Conservation (phyloP, 83 land plant species). For the Picea mariana region DNA sequence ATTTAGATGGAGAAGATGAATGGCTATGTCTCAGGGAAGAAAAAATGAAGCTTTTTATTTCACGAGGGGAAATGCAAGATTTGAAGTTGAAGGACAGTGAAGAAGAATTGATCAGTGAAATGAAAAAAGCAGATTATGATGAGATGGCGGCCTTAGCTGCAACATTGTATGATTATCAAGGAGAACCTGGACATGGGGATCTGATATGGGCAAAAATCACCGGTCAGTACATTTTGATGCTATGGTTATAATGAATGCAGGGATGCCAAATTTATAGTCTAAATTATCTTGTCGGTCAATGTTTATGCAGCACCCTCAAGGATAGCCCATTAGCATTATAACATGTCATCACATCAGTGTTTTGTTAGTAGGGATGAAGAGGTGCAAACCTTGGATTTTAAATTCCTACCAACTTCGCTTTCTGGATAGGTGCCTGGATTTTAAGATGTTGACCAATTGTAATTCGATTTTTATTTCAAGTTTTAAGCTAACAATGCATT, state of each 20-base stretch:
- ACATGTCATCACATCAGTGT: neutral
- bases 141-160: slow-evolving; percentile 29
- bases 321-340: neutral
- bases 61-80: slow-evolving; percentile 8
- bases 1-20: neutral
- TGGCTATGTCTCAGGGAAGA: neutral
- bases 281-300: neutral
- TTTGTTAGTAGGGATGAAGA: too few relatives aligned
- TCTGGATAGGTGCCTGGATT: too few relatives aligned
- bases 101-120: slow-evolving; percentile 2
- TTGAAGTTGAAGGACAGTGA: slow-evolving; percentile 16
- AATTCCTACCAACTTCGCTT: too few relatives aligned
- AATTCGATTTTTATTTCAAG: too few relatives aligned
- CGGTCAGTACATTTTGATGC: slow-evolving; percentile 8
- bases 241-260: neutral
- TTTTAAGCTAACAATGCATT: too few relatives aligned
- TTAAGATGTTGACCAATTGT: too few relatives aligned
- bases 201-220: slow-evolving; percentile 18
- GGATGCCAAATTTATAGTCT: neutral
- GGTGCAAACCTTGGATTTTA: too few relatives aligned
- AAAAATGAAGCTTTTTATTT: neutral
- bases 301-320: neutral
- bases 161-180: slow-evolving; percentile 28
- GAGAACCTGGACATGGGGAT: slow-evolving; percentile 39
- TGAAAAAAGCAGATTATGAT: slow-evolving; percentile 24